These are phyloP conservation scores for Pulveroboletus sp. DNA, from an alignment of 768 basidiomycete species.

Conservation along the genomic window DNA sequence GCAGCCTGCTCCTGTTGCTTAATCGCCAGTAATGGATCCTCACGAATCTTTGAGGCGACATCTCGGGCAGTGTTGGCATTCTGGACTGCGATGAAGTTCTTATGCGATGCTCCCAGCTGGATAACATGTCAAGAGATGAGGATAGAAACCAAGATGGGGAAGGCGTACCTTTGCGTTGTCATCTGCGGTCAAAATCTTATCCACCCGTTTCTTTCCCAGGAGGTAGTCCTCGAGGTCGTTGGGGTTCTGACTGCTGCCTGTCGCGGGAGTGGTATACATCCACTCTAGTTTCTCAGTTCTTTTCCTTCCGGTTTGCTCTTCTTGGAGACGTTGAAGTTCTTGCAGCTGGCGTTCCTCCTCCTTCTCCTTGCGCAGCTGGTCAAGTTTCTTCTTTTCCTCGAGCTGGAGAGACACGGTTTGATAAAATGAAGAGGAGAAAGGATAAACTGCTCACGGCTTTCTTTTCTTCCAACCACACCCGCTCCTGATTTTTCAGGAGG, in stretches of 20 bases:
- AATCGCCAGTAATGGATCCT: slow-evolving; percentile 96
- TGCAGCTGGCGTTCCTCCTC: slow-evolving; percentile 97
- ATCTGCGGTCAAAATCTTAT: slow-evolving; percentile 89
- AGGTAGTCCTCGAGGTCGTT: slow-evolving; percentile 97
- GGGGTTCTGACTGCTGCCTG: slow-evolving; percentile 79
- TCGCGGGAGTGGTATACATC: slow-evolving; percentile 99
- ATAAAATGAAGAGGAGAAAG: neutral
- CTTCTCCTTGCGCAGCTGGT: slow-evolving; percentile 95
- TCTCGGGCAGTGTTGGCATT: slow-evolving; percentile 91
- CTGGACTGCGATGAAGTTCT: slow-evolving; percentile 91
- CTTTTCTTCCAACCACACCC: slow-evolving; percentile 99
- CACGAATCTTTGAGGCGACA: slow-evolving; percentile 89
- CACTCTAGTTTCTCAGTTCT: slow-evolving; percentile 93
- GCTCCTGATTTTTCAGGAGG: slow-evolving; percentile 97
- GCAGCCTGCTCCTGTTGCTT: slow-evolving; percentile 97
- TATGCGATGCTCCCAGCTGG: slow-evolving; percentile 82
- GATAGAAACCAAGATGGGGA: neutral
- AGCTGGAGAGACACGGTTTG: slow-evolving; percentile 50
- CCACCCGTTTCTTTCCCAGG: slow-evolving; percentile 95
- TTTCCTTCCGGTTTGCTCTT: slow-evolving; percentile 94
- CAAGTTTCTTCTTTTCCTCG: slow-evolving; percentile 97
- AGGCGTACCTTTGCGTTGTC: slow-evolving; percentile 80
- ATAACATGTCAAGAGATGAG: slow-evolving; percentile 9
- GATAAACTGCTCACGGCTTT: slow-evolving; percentile 65
- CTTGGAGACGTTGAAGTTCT: slow-evolving; percentile 93